These are phyloP conservation scores for Sordaria brevicollis DNA, from an alignment of 495 filamentous ascomycete genomes.

Conservation along the genomic window DNA sequence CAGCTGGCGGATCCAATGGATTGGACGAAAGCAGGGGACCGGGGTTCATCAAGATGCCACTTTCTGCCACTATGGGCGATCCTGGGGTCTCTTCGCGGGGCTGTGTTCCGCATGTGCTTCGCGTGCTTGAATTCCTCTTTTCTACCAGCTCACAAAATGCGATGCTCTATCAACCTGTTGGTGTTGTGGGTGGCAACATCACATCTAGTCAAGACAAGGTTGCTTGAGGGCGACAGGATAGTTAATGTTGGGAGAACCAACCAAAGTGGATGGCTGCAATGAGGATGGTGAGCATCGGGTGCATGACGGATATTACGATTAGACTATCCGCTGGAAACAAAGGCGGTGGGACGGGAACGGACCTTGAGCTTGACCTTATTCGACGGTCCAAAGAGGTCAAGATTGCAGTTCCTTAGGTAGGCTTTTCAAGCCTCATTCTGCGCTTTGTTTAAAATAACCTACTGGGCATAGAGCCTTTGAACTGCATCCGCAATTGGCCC, in stretches of 20 bases:
- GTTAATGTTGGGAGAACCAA: neutral
- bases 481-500: neutral
- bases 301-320: neutral
- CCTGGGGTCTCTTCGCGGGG: neutral
- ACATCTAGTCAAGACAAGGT: neutral
- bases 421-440: neutral
- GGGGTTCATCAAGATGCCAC: neutral
- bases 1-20: conserved; percentile 2
- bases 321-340: neutral
- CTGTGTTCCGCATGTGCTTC: neutral
- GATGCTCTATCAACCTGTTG: neutral
- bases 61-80: neutral
- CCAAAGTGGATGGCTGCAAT: neutral
- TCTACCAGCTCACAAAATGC: neutral
- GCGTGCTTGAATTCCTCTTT: neutral
- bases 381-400: neutral
- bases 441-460: neutral
- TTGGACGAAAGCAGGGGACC: conserved; percentile 1
- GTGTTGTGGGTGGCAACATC: neutral
- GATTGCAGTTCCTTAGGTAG: neutral
- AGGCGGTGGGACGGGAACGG: neutral
- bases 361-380: neutral
- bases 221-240: neutral
- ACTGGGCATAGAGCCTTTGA: neutral
- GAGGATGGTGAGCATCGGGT: neutral